Conservation (phyloP, 495 filamentous ascomycete genomes). For the Annulohypoxylon maeteangense region DNA sequence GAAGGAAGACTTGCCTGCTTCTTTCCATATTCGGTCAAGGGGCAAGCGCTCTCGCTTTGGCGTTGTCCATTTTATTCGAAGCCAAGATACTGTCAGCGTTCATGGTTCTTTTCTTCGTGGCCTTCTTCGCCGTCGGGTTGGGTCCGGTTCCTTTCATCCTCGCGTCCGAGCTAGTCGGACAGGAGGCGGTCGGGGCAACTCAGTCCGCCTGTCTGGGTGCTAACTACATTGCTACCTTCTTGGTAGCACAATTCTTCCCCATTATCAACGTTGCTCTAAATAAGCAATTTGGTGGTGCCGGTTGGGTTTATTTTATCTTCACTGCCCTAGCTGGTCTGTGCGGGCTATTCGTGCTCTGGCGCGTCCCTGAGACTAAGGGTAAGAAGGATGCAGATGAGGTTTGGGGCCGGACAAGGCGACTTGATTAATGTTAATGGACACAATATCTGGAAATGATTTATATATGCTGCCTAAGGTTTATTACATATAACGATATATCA, state of each 20-base stretch:
- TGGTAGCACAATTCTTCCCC: conserved; percentile 94
- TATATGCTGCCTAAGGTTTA: too few relatives aligned
- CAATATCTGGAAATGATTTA: background rate
- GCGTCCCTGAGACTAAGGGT: conserved; percentile 86
- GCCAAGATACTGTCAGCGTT: conserved; percentile 80
- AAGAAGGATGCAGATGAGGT: conserved; percentile 86
- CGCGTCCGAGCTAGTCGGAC: conserved; percentile 85
- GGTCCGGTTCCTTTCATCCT: conserved; percentile 96
- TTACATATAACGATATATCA: conserved; percentile 2
- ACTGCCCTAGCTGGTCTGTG: conserved; percentile 74
- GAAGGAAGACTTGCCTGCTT: conserved; percentile 84
- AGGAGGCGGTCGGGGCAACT: conserved; percentile 87
- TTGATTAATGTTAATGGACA: conserved; percentile 54
- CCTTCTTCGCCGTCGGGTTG: conserved; percentile 88
- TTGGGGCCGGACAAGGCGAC: conserved; percentile 75
- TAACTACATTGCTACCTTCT: conserved; percentile 91
- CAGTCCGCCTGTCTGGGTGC: conserved; percentile 86
- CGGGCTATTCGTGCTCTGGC: conserved; percentile 71
- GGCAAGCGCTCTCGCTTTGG: conserved; percentile 75
- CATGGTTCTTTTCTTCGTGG: conserved; percentile 84
- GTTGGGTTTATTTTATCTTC: conserved; percentile 90
- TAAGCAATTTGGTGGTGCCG: conserved; percentile 67
- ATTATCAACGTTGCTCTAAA: conserved; percentile 78
- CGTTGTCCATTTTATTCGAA: conserved; percentile 74
- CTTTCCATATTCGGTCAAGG: conserved; percentile 86